These are phyloP conservation scores for Orbilia javanica DNA, from an alignment of 2,329 filamentous ascomycete species.

Conservation along the genomic window DNA sequence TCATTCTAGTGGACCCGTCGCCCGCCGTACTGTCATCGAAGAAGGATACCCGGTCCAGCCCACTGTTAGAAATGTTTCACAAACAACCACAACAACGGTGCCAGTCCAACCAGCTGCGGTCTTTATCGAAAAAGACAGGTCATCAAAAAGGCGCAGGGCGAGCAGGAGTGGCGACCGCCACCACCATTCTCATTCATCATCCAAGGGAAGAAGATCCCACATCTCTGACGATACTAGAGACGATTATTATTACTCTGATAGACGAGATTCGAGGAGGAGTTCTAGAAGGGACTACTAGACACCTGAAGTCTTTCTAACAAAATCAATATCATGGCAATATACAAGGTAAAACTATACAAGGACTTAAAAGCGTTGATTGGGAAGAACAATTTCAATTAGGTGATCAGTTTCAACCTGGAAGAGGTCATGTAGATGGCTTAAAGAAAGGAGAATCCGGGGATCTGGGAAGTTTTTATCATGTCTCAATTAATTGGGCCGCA, in stretches of 20 bases:
- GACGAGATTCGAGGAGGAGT: slow-evolving; percentile 36
- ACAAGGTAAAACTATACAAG: background rate
- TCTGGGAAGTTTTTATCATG: too few relatives aligned
- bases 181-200: slow-evolving; percentile 29
- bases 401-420: background rate
- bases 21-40: slow-evolving; percentile 54
- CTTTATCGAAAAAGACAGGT: slow-evolving; percentile 37
- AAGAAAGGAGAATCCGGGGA: too few relatives aligned
- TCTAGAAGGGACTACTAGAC: slow-evolving; percentile 34
- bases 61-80: slow-evolving; percentile 47
- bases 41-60: slow-evolving; percentile 51
- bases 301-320: background rate
- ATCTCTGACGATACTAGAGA: slow-evolving; percentile 39
- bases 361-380: background rate
- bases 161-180: slow-evolving; percentile 43
- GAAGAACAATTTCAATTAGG: too few relatives aligned
- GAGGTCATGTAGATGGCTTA: too few relatives aligned
- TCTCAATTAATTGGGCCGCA: too few relatives aligned
- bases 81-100: slow-evolving; percentile 46
- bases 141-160: slow-evolving; percentile 30
- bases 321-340: background rate
- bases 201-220: slow-evolving; percentile 39
- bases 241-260: slow-evolving; percentile 43
- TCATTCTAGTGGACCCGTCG: slow-evolving; percentile 42
- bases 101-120: slow-evolving; percentile 36